phyloP scores from a whole-genome alignment of 257 asterid genomes.

The Vinca minor region DNA sequence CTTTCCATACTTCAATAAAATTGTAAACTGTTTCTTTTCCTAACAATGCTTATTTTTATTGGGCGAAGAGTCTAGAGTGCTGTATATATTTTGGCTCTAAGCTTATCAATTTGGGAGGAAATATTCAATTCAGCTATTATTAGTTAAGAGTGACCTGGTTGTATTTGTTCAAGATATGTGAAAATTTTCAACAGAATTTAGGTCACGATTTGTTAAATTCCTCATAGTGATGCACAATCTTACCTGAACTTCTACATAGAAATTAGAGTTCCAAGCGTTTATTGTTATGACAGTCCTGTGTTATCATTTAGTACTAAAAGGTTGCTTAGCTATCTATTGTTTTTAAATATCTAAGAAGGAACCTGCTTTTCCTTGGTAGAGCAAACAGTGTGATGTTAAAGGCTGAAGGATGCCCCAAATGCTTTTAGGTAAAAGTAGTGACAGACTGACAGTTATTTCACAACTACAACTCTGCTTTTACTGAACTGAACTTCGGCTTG shows the following conservation, averaged over 20 bases:
- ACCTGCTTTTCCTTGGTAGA: neutral
- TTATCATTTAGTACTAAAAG: neutral
- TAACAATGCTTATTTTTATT: neutral
- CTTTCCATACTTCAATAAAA: slow-evolving; percentile 9
- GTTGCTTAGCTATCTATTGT: neutral
- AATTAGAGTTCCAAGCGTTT: neutral
- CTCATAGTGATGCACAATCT: neutral
- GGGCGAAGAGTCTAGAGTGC: neutral
- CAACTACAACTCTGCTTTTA: neutral
- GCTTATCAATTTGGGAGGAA: no score
- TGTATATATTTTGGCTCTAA: neutral
- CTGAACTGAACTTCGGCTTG: neutral
- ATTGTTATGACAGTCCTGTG: neutral
- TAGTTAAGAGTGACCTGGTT: neutral
- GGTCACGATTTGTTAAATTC: neutral
- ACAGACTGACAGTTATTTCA: neutral
- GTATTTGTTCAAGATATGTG: neutral
- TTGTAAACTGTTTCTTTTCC: neutral
- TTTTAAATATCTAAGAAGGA: neutral
- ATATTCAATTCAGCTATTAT: no score
- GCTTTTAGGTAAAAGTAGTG: neutral
- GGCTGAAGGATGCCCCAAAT: neutral
- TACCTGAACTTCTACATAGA: neutral
- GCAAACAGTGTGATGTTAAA: neutral
- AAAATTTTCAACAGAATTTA: neutral